A percentile compares a stretch with the other conserved stretches of the same genome.
Conservation (phyloP, 1,284 basidiomycete genomes). For the Irpex rosettiformis region DNA sequence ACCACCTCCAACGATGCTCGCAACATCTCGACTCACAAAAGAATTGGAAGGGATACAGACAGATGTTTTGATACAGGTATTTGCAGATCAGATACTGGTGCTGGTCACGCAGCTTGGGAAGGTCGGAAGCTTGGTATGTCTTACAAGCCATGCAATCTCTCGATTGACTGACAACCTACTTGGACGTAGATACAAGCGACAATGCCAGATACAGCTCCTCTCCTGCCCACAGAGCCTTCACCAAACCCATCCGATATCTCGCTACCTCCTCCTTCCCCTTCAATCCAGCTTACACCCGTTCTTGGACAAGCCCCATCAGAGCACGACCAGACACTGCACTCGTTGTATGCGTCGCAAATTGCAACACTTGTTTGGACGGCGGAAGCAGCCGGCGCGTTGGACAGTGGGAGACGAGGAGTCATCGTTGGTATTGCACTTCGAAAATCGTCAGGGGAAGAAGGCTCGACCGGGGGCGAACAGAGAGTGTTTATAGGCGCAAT, state of each 20-base stretch:
- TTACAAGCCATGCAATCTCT: background rate
- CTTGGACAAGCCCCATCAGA: conserved; percentile 70
- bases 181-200: conserved; percentile 72
- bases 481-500: conserved; percentile 65
- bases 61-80: conserved; percentile 75
- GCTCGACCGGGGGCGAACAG: conserved; percentile 44
- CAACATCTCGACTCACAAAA: conserved; percentile 37
- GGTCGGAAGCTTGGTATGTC: conserved; percentile 69
- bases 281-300: conserved; percentile 71
- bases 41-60: conserved; percentile 58
- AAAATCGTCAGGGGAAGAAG: conserved; percentile 31
- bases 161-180: background rate
- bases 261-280: conserved; percentile 69
- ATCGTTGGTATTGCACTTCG: conserved; percentile 69
- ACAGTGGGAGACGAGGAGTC: conserved; percentile 46
- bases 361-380: conserved; percentile 79
- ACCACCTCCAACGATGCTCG: conserved; percentile 21
- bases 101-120: conserved; percentile 86
- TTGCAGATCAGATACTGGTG: conserved; percentile 76
- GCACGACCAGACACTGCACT: conserved; percentile 68
- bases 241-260: conserved; percentile 31
- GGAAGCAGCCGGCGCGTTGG: conserved; percentile 38
- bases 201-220: conserved; percentile 62
- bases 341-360: conserved; percentile 82
- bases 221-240: conserved; percentile 39